These are phyloP conservation scores for Penicillium polonicum DNA, from an alignment of 2,329 filamentous ascomycete genomes.

Conservation along the genomic window DNA sequence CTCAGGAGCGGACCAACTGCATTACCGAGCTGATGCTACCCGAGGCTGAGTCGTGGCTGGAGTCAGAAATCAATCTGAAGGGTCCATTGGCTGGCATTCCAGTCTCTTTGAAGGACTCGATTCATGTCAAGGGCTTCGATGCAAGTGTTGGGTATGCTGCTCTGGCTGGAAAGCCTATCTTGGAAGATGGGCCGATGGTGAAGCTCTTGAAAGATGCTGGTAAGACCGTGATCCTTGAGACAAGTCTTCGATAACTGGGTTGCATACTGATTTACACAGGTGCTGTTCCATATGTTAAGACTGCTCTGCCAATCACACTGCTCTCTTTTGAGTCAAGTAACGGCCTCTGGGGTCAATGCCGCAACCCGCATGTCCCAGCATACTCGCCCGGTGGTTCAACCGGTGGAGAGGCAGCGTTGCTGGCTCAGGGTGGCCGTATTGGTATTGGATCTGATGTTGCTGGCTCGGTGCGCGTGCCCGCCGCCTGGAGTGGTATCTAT, in stretches of 20 bases:
- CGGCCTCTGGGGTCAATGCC: slow-evolving; percentile 76
- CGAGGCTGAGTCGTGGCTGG: slow-evolving; percentile 71
- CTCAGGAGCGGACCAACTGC: slow-evolving; percentile 84
- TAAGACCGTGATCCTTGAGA: slow-evolving; percentile 17
- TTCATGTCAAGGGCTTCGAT: slow-evolving; percentile 81
- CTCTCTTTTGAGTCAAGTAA: slow-evolving; percentile 81
- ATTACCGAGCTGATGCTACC: slow-evolving; percentile 81
- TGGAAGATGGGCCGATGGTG: slow-evolving; percentile 69
- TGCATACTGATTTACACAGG: slow-evolving; percentile 43
- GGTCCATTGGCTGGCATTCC: slow-evolving; percentile 86
- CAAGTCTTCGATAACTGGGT: not conserved
- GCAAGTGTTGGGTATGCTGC: slow-evolving; percentile 76
- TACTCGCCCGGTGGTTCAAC: slow-evolving; percentile 90
- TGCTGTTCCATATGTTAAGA: slow-evolving; percentile 90
- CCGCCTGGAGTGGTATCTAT: slow-evolving; percentile 88
- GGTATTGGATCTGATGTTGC: slow-evolving; percentile 90
- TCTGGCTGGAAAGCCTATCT: slow-evolving; percentile 65
- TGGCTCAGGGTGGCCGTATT: slow-evolving; percentile 79
- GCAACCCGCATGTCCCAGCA: slow-evolving; percentile 77
- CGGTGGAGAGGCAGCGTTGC: slow-evolving; percentile 76
- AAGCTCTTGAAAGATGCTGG: slow-evolving; percentile 78
- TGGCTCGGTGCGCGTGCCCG: slow-evolving; percentile 80
- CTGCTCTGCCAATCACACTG: slow-evolving; percentile 81
- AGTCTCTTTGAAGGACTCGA: slow-evolving; percentile 74
- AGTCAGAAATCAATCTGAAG: slow-evolving; percentile 65